Percentiles rank a stretch among this genome's conserved stretches.
Conservation (phyloP, 2,329 filamentous ascomycete genomes). For the Xylariaceae sp. region DNA sequence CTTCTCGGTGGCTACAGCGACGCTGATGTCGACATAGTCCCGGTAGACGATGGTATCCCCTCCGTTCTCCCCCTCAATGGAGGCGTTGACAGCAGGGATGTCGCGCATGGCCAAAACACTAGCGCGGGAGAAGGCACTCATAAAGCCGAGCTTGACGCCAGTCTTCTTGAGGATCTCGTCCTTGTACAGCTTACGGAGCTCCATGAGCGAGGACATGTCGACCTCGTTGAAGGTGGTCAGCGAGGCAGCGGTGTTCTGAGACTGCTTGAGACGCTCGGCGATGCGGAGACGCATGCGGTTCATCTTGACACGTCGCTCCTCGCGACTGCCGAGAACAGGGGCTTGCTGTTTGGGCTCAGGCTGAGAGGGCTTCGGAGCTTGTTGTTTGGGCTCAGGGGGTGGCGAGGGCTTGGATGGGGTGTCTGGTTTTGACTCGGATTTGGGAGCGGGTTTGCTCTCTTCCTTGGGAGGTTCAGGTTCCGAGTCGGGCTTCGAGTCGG, state of each 20-base stretch:
- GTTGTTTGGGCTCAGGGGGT: conserved; percentile 38
- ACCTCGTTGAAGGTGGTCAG: conserved; percentile 99
- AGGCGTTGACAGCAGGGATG: conserved; percentile 90
- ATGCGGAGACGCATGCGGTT: conserved; percentile 98
- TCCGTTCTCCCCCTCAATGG: conserved; percentile 90
- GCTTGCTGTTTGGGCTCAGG: conserved; percentile 35
- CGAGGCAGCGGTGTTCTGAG: conserved; percentile 95
- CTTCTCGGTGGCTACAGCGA: conserved; percentile 96
- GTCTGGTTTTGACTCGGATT: conserved; percentile 32
- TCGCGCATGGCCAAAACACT: conserved; percentile 90
- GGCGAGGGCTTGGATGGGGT: conserved; percentile 33
- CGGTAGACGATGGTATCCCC: conserved; percentile 98
- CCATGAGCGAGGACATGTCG: conserved; percentile 97
- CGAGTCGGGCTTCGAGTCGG: conserved; percentile 26
- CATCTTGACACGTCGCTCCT: conserved; percentile 97
- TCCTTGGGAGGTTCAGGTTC: conserved; percentile 42
- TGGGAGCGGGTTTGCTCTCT: conserved; percentile 39
- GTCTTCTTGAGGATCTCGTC: conserved; percentile 94
- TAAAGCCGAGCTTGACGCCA: conserved; percentile 97
- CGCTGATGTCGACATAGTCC: conserved; percentile 96
- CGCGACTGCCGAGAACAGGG: conserved; percentile 63
- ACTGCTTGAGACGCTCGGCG: conserved; percentile 96
- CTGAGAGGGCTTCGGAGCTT: conserved; percentile 34
- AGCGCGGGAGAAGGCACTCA: conserved; percentile 94
- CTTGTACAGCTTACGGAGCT: conserved; percentile 96